A percentile compares a stretch with the other conserved stretches of the same genome.
Evolutionary conservation across 2,329 filamentous ascomycete species (phyloP).

Genomic region (Chaetomiaceae sp.): DNA sequence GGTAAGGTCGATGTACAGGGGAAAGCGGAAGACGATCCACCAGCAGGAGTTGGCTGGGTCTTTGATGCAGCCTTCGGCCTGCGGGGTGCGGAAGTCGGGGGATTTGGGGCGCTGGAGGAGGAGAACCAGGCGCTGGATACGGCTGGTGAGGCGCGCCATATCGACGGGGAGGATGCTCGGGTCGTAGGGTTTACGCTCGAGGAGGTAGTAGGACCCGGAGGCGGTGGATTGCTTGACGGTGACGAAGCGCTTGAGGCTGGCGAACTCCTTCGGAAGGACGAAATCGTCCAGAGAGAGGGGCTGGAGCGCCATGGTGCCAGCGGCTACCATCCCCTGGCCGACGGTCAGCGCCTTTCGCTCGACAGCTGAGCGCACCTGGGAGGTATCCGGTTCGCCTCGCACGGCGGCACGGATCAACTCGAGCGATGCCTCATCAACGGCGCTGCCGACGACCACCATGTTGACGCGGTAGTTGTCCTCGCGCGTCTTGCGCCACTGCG

Average conservation of each 20-base stretch:
- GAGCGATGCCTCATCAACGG: slow-evolving; percentile 16
- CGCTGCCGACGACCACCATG: slow-evolving; percentile 19
- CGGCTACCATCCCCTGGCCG: too few relatives aligned
- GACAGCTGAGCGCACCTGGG: slow-evolving; percentile 8
- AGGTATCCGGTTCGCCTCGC: slow-evolving; percentile 9
- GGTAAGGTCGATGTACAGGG: background rate
- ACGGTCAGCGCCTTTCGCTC: slow-evolving; percentile 17
- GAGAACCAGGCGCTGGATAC: slow-evolving; percentile 18
- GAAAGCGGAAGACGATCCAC: slow-evolving; percentile 18
- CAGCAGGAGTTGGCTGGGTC: slow-evolving; percentile 15
- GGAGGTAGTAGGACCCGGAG: slow-evolving; percentile 1
- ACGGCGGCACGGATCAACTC: slow-evolving; percentile 17
- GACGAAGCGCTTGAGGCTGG: slow-evolving; percentile 3
- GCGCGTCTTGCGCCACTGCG: slow-evolving; percentile 2
- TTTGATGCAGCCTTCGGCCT: slow-evolving; percentile 15
- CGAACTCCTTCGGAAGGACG: background rate
- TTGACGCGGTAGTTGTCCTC: slow-evolving; percentile 17
- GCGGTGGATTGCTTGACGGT: background rate
- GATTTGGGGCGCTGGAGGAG: slow-evolving; percentile 14
- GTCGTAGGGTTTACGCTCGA: slow-evolving; percentile 18
- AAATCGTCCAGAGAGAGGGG: slow-evolving; percentile 5
- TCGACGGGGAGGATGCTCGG: slow-evolving; percentile 7
- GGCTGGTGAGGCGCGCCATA: slow-evolving; percentile 8
- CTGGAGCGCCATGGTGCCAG: background rate
- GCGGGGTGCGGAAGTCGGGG: slow-evolving; percentile 9